Base-by-base conservation (phyloP, 73 alveolate genomes). In the Diophrys appendiculata region DNA sequence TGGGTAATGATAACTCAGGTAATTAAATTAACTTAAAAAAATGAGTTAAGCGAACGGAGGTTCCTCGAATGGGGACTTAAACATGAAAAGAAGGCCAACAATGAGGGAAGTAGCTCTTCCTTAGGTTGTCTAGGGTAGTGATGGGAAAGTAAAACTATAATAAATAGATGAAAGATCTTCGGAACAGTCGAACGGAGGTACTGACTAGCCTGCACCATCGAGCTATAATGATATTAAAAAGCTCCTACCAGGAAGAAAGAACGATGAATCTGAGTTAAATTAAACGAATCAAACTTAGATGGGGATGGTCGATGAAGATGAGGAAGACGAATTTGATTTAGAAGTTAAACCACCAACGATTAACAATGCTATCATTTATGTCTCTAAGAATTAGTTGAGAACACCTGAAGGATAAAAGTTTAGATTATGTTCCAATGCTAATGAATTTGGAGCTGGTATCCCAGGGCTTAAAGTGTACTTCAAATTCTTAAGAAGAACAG, bases 301-400 rank as follows among this genome's bases (percentile, higher is more conserved):
- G 60, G 60, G 60, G 5, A 43, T 43, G 60, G 60, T 43, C 60
- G 60, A 43, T 11, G 60, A 43, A 11, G 60, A 43, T 5, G 60
- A 43, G 18, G 60, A 43, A 18, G 60, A 43, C 18, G 60, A 43
- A 5, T 43, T 43, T 43, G 60, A 43, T 43, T 18, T 11, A 43
- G 60, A 43, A 43, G 60, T 43, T 43, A 43, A 43, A 43, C 60
- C 60, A 43, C 60, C 60, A 5, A 43, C 60, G n/a, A 43, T 43
- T 5, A 11, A 5, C 60, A 43, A 43, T 43, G 60, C 60, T 43
- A 11, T 11, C 60, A 43, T 43, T 18, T 43, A 43, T 18, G 60
- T 43, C n/a, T 5, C 60, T 43, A 43, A 18, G 18, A 5, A 43
- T 18, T 43, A 5, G n/a, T 11, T 43, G 60, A 5, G 60, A 11